Base-by-base conservation (phyloP, 2,329 filamentous ascomycete species). In the Ophiostoma sp. region DNA sequence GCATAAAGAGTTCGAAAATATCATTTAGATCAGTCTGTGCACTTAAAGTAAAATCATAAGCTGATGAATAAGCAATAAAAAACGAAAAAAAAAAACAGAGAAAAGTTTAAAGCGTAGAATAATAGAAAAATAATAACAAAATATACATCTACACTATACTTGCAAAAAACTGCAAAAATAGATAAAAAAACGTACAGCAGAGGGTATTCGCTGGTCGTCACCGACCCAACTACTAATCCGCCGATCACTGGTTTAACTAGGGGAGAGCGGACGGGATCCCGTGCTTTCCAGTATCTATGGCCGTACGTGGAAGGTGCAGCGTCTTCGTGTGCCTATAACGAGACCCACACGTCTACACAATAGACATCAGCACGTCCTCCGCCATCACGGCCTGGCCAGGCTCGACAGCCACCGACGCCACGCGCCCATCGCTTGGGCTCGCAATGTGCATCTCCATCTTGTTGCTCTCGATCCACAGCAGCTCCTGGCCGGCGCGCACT, bases 401-500 rank as follows among this genome's bases (percentile, higher is more conserved):
- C 33, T 64, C 60, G 33, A 64, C 33, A 36, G 27, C 20, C 60
- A 64, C 60, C 15, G 60, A 36, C 6, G 33, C 33, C 60, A 64
- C 60, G 17, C 60, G 60, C 7, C 60, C 60, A 15, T 7, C 33
- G 8, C 13, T 8, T 3, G 64, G 64, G n/a, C 64, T 66, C 35
- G 35, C 35, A 39, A 66, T 66, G 64, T 15, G n/a, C 10, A 86
- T 84, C 73, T 86, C 85, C 78, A 86, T 81, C 75, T 87, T 86
- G 84, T 87, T 87, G 0, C 84, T 84, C 70, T 87, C 85, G 3
- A 86, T 77, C 2, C 86, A 81, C 1, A 80, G 76, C 0, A 83
- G 41, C 39, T 65, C 52, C 78, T 65, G 31, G 11, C 70, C 70
- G 0, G 80, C 75, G 33, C 84, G 79, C 3, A 82, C 78, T 7